Conservation (phyloP, 1,284 basidiomycete genomes). For the Heterobasidion irregulare region DNA sequence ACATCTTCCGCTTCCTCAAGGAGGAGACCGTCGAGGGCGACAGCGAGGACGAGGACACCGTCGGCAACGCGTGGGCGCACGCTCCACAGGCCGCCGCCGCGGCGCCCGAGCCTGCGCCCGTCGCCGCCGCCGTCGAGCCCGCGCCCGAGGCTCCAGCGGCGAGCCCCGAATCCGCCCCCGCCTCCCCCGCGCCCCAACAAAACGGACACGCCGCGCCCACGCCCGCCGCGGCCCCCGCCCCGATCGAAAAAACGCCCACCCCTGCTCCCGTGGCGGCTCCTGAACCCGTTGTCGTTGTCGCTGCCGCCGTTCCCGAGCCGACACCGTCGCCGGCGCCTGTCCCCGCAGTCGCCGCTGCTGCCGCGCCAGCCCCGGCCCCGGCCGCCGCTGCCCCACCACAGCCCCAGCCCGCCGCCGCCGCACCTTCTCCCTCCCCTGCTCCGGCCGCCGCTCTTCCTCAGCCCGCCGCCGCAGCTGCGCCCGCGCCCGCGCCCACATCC, state of each 20-base stretch:
- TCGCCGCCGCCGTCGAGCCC: constrained; percentile 16
- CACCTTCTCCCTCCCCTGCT: constrained; percentile 21
- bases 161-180: constrained; percentile 19
- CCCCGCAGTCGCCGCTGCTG: constrained; percentile 21
- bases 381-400: constrained; percentile 64
- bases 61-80: constrained; percentile 15
- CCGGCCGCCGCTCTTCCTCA: constrained; percentile 14
- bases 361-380: constrained; percentile 17
- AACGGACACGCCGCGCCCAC: constrained; percentile 14
- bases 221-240: constrained; percentile 19
- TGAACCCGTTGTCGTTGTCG: constrained; percentile 19
- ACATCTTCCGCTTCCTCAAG: constrained; percentile 99
- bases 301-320: constrained; percentile 26
- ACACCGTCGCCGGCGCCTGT: constrained; percentile 20
- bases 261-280: constrained; percentile 20
- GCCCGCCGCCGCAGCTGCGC: constrained; percentile 14
- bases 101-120: background rate
- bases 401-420: constrained; percentile 50
- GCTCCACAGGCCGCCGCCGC: constrained; percentile 18
- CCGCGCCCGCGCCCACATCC: constrained; percentile 21
- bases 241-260: constrained; percentile 18
- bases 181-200: constrained; percentile 14
- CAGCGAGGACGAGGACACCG: constrained; percentile 43
- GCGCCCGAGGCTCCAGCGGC: constrained; percentile 22
- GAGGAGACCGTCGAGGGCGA: constrained; percentile 85